Evolutionary conservation across 306 rosid genomes (phyloP).

Genomic region (peach (Prunus persica)): Prunus_persica_NCBIv2 NC_034016.1:21160501-21161000

Average conservation of each 20-base stretch:
- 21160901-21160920: background rate
- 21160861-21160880: background rate
- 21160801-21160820: background rate
- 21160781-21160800: background rate
- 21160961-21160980: conserved; percentile 17
- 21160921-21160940: conserved; percentile 36
- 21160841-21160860: background rate
- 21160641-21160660: conserved; percentile 69
- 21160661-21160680: conserved; percentile 36
- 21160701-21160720: conserved; percentile 46
- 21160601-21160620: background rate
- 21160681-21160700: conserved; percentile 21
- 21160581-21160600: background rate
- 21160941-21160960: conserved; percentile 27
- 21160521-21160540: too few species aligned
- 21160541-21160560: background rate
- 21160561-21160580: conserved; percentile 5
- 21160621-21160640: conserved; percentile 30
- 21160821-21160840: background rate
- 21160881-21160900: background rate
- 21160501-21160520: background rate
- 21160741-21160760: background rate
- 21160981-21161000: conserved; percentile 21
- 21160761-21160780: background rate
- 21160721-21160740: background rate